Conservation (phyloP, 345 rosid genomes). For the Mangifera indica region DNA sequence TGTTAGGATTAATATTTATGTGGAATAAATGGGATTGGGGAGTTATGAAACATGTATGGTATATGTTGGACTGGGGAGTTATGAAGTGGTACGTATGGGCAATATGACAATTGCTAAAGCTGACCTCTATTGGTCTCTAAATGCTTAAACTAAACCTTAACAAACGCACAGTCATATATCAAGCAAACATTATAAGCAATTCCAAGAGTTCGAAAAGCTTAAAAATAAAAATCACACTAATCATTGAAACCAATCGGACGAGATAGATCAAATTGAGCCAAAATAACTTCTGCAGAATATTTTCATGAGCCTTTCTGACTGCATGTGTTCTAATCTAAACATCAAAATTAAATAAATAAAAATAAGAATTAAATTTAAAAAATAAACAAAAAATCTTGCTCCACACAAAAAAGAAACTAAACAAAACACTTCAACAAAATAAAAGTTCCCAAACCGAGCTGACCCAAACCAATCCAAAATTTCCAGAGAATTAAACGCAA, state of each 20-base stretch:
- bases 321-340: constrained; percentile 89
- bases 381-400: constrained; percentile 16
- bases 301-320: constrained; percentile 95
- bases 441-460: neutral
- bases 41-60: too few relatives aligned
- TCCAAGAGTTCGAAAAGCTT: neutral
- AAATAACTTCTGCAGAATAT: constrained; percentile 90
- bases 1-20: too few relatives aligned
- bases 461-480: neutral
- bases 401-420: neutral
- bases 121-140: neutral
- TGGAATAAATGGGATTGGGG: too few relatives aligned
- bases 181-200: neutral
- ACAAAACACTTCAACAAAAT: constrained; percentile 13
- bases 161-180: neutral
- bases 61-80: too few relatives aligned
- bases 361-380: constrained; percentile 2
- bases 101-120: too few relatives aligned
- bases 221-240: neutral
- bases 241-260: constrained; percentile 28
- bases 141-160: neutral
- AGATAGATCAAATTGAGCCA: too few relatives aligned
- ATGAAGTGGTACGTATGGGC: too few relatives aligned
- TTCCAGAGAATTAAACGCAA: constrained; percentile 5
- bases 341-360: constrained; percentile 14